Evolutionary conservation across 768 basidiomycete species (phyloP).

Genomic region (Rhodotorula diobovata): DNA sequence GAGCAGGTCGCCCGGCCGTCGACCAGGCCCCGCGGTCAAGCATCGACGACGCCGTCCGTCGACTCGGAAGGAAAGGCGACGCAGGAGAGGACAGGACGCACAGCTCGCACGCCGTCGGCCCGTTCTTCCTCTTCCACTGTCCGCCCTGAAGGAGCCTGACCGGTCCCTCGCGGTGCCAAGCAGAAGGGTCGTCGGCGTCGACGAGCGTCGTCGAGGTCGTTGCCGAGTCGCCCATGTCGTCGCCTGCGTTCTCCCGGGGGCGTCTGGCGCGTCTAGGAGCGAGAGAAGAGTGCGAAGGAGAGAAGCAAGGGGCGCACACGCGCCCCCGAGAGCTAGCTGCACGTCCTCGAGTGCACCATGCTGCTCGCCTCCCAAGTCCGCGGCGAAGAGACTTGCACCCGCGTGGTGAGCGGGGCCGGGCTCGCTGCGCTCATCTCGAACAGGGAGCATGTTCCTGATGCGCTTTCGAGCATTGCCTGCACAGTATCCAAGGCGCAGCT

Average conservation of each 20-base stretch:
- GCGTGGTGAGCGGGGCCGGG: no score
- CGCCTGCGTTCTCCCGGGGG: neutral
- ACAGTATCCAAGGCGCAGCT: no score
- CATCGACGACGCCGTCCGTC: neutral
- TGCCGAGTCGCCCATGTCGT: no score
- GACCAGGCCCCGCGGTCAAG: no score
- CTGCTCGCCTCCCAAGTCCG: neutral
- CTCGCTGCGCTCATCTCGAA: no score
- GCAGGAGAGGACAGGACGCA: neutral
- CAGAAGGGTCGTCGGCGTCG: neutral
- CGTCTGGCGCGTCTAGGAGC: no score
- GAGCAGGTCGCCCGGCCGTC: no score
- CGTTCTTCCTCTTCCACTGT: slow-evolving; percentile 4
- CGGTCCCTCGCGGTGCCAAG: neutral
- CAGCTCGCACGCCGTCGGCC: slow-evolving; percentile 1
- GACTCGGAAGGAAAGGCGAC: neutral
- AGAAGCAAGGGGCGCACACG: neutral
- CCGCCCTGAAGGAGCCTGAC: neutral
- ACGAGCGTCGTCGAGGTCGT: neutral
- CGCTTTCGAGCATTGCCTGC: no score
- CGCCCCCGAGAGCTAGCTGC: no score
- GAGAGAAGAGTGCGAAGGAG: no score
- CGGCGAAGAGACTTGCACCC: no score
- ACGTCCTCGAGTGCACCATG: neutral
- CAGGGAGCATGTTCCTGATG: no score